Base-by-base conservation (phyloP, 306 rosid genomes). In the Casuarina equisetifolia region DNA sequence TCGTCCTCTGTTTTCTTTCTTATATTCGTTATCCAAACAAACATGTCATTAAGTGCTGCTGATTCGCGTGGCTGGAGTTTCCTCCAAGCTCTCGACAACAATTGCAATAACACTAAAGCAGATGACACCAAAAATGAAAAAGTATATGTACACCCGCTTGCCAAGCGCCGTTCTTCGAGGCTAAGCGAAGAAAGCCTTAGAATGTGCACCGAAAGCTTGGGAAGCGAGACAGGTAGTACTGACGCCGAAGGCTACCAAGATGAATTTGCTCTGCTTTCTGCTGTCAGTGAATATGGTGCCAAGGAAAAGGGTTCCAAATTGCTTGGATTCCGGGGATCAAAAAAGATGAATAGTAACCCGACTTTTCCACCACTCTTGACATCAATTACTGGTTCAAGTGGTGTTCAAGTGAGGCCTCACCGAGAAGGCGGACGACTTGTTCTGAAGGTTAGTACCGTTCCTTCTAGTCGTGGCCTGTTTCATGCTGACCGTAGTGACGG, bases 171-270 rank as follows among this genome's bases (percentile, higher is more conserved):
- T 6, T 80, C 91, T 69, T 75, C 83, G 4, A 69, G 17, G 70
- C 93, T 93, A 46, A 91, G 82, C 40, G 78, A 82, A 19, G 81
- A 77, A 80, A 88, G 98, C 91, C 79, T 93, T 75, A 87, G 84
- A 69, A 81, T 93, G 86, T 93, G 98, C 80, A 93, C 98, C 1
- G 98, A 93, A 82, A 89, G 84, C 58, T 69, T 90, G 16, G 93
- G 97, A 2, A 80, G 86, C 35, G 98, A 93, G 86, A 91, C 94
- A 0, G 99, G 97, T 4, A 89, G 89, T 74, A 90, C 87, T 62
- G 82, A 67, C 0, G 53, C 80, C 54, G 85, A 82, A 35, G 61
- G 10, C 20, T 15, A 74, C 67, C 64, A 74, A 11, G 79, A 84
- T 53, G 88, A 90, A 36, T 53, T 76, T 74, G 79, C 81, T 64